phyloP scores from a whole-genome alignment of 73 alveolate genomes.

The Paramecium octaurelia region DNA sequence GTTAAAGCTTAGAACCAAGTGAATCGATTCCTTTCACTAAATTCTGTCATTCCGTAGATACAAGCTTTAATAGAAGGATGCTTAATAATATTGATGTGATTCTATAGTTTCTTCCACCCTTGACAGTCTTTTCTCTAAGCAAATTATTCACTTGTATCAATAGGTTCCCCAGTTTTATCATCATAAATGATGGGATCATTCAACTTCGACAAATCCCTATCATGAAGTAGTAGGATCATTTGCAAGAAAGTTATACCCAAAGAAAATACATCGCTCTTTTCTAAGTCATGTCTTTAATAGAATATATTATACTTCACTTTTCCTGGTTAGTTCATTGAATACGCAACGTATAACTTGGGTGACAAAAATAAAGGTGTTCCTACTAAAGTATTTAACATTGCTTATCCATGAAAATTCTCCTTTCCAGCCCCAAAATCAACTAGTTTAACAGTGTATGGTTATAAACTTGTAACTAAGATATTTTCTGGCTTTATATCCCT shows the following conservation, averaged over 20 bases:
- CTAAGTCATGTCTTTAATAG: constrained; percentile 9
- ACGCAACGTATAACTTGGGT: background rate
- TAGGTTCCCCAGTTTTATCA: constrained; percentile 2
- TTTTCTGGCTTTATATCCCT: constrained; percentile 39
- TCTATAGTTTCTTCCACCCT: constrained; percentile 37
- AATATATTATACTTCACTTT: constrained; percentile 6
- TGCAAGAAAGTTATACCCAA: constrained; percentile 10
- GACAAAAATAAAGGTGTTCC: constrained; percentile 36
- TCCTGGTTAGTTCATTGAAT: background rate
- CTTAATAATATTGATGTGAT: background rate
- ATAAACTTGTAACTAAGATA: background rate
- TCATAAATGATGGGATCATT: constrained; percentile 34
- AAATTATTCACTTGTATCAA: constrained; percentile 26
- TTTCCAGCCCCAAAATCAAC: constrained; percentile 49
- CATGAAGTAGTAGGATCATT: background rate
- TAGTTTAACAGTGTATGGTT: background rate
- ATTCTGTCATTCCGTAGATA: constrained; percentile 39
- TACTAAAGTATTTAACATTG: constrained; percentile 28
- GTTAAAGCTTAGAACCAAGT: background rate
- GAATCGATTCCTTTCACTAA: background rate
- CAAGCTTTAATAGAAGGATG: background rate
- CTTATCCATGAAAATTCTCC: background rate
- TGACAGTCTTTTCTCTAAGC: background rate
- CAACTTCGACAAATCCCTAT: background rate
- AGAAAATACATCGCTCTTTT: constrained; percentile 28